These are phyloP conservation scores for Gossypioides kirkii DNA, from an alignment of 345 rosid genomes.

Conservation along the genomic window DNA sequence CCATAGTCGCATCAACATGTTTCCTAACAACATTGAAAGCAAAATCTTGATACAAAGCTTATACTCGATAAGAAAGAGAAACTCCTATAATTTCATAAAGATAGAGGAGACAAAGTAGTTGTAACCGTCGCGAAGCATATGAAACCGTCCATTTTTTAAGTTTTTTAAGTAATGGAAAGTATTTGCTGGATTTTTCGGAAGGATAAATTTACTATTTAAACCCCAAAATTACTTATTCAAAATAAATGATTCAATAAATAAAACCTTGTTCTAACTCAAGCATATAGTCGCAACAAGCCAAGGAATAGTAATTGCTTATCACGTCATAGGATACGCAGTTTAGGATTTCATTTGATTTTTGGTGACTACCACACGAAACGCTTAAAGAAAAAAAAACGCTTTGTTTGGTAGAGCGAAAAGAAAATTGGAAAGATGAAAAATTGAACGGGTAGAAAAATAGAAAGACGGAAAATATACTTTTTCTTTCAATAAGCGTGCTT, in stretches of 20 bases:
- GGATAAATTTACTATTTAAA: neutral
- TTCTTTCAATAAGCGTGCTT: no score
- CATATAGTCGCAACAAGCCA: neutral
- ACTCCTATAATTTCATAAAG: neutral
- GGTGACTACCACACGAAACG: neutral
- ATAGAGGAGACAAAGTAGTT: neutral
- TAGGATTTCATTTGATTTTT: neutral
- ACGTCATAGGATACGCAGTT: neutral
- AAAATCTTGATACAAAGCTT: neutral
- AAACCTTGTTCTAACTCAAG: neutral
- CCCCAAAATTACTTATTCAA: neutral
- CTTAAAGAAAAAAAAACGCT: no score
- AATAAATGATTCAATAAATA: neutral
- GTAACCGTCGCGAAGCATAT: neutral
- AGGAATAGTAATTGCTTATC: neutral
- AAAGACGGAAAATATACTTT: no score
- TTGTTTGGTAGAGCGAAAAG: no score
- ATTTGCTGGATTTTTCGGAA: neutral
- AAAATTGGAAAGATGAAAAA: no score
- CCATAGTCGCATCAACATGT: no score
- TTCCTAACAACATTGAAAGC: neutral
- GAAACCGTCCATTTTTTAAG: neutral
- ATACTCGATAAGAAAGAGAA: neutral
- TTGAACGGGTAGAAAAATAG: no score
- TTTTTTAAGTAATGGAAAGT: neutral